Evolutionary conservation across 345 rosid genomes (phyloP), one percentile per base, ranked within the genome.

Genomic region (Punica granatum): DNA sequence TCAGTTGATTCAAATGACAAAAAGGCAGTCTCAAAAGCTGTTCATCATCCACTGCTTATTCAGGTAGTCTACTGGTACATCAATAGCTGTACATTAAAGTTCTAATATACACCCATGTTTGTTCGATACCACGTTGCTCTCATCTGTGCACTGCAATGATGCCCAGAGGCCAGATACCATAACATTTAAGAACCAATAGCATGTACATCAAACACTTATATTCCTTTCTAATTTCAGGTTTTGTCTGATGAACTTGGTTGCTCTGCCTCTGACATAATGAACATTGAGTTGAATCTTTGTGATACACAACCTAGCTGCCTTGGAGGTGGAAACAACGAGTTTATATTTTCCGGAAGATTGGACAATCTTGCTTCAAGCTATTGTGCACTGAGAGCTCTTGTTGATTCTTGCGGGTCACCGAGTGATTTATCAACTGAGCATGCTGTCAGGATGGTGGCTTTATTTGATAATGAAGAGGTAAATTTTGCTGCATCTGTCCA

Each of bases 391-490:
- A 82, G 92, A 81, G 96, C 97, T 69, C 87, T 93, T 44, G 80
- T 90, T 69, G 98, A 93, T 80, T 86, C 98, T 66, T 86, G 80
- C 68, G 65, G 43, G 51, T 77, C 88, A 60, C 81, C 85, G 0
- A 41, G 60, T 30, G 87, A 81, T 73, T 72, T 90, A 35, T 85
- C 90, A 12, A 78, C 59, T 72, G 96, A 90, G 67, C 85, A 76
- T 79, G 84, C 88, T 66, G 71, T 90, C 61, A 83, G 89, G 65
- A 89, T 93, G 97, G 81, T 89, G 56, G 97, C 98, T 71, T 79
- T 93, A 75, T 93, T 93, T 80, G 98, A 93, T 77, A 89, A 90
- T 77, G 97, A 93, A 75, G 97, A 90, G 97, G 98, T 93, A 82
- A 70, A 68, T 8, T 59, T 70, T 67, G 42, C 23, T 48, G 33